Evolutionary conservation across 768 basidiomycete genomes (phyloP).

Genomic region (Mrakia blollopis): DNA sequence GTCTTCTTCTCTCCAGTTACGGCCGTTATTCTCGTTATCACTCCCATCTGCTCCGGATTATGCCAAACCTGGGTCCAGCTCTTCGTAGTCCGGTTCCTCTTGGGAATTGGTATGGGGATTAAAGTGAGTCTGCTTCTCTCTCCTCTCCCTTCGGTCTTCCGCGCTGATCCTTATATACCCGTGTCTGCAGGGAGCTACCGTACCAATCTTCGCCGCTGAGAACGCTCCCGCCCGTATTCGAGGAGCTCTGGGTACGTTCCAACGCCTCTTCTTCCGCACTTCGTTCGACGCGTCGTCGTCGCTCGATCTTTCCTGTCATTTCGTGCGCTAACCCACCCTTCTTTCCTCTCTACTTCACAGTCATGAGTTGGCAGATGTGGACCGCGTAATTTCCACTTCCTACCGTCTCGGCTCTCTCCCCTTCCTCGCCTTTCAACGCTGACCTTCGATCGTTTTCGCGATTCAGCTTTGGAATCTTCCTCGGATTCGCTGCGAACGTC

Average conservation of each 20-base stretch:
- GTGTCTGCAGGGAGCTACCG: conserved; percentile 48
- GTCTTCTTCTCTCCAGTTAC: neutral
- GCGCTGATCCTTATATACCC: too few relatives aligned
- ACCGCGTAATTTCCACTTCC: conserved; percentile 50
- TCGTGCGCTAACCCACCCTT: too few relatives aligned
- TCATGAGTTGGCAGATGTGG: conserved; percentile 76
- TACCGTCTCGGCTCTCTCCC: neutral
- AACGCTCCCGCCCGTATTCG: conserved; percentile 74
- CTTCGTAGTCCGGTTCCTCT: conserved; percentile 53
- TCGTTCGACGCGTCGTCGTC: too few relatives aligned
- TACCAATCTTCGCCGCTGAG: conserved; percentile 47
- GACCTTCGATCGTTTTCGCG: neutral
- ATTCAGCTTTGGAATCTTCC: conserved; percentile 61
- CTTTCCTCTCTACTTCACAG: too few relatives aligned
- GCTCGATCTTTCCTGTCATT: too few relatives aligned
- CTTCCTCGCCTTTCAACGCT: neutral
- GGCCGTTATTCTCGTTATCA: conserved; percentile 13
- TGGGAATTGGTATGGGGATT: conserved; percentile 64
- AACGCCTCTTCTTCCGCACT: too few relatives aligned
- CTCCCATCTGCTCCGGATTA: conserved; percentile 55
- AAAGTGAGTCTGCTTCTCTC: conserved; percentile 38
- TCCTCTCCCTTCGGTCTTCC: too few relatives aligned
- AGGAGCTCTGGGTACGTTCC: conserved; percentile 46
- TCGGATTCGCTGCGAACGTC: conserved; percentile 46
- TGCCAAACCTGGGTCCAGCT: conserved; percentile 59